Percentiles rank a stretch among this genome's conserved stretches.
phyloP scores from a whole-genome alignment of 352 stramenopile genomes.

The Globisporangium radiosum region DNA sequence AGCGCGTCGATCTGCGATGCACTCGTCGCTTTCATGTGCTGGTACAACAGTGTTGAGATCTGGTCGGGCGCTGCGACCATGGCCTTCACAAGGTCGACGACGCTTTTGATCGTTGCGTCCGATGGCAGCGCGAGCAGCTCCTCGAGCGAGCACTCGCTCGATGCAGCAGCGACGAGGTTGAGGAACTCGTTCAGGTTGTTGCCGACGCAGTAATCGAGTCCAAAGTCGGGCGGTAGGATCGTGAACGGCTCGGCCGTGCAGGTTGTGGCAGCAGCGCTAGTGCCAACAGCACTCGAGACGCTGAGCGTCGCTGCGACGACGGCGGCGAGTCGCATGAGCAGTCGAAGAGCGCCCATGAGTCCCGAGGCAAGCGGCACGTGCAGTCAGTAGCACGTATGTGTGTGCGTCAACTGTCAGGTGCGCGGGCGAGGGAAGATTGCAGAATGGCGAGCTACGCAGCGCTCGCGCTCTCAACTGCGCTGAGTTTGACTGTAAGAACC shows the following conservation, averaged over 20 bases:
- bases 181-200: conserved; percentile 42
- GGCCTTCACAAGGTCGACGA: conserved; percentile 31
- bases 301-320: not conserved
- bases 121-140: conserved; percentile 29
- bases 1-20: conserved; percentile 32
- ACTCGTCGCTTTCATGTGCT: conserved; percentile 16
- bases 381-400: too few relatives aligned
- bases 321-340: not conserved
- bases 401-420: too few relatives aligned
- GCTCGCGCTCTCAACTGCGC: too few relatives aligned
- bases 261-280: conserved; percentile 15
- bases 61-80: conserved; percentile 23
- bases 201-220: conserved; percentile 42
- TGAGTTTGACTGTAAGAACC: too few relatives aligned
- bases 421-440: too few relatives aligned
- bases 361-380: too few relatives aligned
- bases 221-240: conserved; percentile 25
- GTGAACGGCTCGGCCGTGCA: conserved; percentile 38
- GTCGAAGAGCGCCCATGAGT: too few relatives aligned
- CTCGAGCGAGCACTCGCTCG: conserved; percentile 38
- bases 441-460: too few relatives aligned
- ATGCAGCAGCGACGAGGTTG: conserved; percentile 21
- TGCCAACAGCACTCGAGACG: not conserved
- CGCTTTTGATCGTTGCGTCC: conserved; percentile 15
- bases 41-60: conserved; percentile 12